These are phyloP conservation scores for Tetracladium setigerum DNA, from an alignment of 495 filamentous ascomycete species.

Conservation along the genomic window DNA sequence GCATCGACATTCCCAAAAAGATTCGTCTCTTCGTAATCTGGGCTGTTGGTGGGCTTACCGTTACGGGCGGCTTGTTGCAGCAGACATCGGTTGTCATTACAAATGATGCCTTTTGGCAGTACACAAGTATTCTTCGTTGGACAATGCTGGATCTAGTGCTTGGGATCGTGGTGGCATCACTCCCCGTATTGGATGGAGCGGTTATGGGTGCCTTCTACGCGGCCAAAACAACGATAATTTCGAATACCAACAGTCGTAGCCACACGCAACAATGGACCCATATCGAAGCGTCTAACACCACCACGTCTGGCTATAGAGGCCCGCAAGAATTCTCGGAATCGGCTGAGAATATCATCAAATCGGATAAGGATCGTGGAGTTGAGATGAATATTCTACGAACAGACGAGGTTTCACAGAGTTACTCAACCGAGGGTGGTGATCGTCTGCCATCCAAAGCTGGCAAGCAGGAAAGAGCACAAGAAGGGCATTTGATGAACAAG, in stretches of 20 bases:
- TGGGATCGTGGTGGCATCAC: conserved; percentile 14
- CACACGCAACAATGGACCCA: background rate
- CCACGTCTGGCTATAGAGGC: background rate
- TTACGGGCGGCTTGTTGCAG: conserved; percentile 8
- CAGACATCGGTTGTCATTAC: background rate
- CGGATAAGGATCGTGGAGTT: no score
- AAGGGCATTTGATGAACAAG: no score
- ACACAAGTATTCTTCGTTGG: conserved; percentile 5
- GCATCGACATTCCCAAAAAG: conserved; percentile 12
- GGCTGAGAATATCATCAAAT: conserved; percentile 3
- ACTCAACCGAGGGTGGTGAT: no score
- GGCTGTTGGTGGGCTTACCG: conserved; percentile 12
- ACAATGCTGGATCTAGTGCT: conserved; percentile 16
- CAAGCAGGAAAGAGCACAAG: no score
- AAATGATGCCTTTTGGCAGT: background rate
- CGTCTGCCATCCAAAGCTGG: no score
- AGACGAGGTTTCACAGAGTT: no score
- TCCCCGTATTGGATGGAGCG: conserved; percentile 16
- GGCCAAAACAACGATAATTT: background rate
- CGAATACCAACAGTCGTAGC: background rate
- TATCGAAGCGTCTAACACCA: background rate
- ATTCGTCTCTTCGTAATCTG: conserved; percentile 17
- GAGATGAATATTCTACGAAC: no score
- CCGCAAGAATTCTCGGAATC: background rate
- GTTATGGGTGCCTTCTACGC: conserved; percentile 10